Conservation (phyloP, 371 early-diverging fungal species). For the Apophysomyces sp. region DNA sequence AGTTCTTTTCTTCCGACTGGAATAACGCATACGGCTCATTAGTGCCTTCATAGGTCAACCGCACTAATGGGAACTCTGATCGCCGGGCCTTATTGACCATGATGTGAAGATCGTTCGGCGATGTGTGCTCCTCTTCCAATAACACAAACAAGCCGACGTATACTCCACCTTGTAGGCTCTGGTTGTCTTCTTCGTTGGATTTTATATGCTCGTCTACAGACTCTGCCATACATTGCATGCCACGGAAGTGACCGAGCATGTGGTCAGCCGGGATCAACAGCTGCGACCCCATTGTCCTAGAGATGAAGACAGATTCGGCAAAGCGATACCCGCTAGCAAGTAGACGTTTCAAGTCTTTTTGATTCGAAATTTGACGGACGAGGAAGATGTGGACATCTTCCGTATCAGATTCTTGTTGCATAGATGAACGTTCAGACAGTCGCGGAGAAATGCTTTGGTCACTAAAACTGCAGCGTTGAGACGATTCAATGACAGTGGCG, state of each 20-base stretch:
- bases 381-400: constrained; percentile 40
- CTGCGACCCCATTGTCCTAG: constrained; percentile 37
- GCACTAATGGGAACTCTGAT: constrained; percentile 34
- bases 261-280: constrained; percentile 36
- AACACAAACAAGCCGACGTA: constrained; percentile 34
- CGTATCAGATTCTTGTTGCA: constrained; percentile 7
- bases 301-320: constrained; percentile 38
- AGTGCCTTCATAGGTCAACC: constrained; percentile 19
- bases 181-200: background rate
- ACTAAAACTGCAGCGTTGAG: background rate
- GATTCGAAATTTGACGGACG: constrained; percentile 22
- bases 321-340: constrained; percentile 40
- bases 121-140: constrained; percentile 18
- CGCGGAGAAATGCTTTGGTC: background rate
- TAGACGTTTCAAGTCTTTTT: constrained; percentile 24
- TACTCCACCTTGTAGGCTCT: constrained; percentile 9
- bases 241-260: constrained; percentile 29
- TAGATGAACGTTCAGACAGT: background rate
- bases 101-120: constrained; percentile 16
- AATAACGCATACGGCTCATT: constrained; percentile 8
- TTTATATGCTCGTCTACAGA: background rate
- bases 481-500: constrained; percentile 14
- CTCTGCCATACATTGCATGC: constrained; percentile 33
- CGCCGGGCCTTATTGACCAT: constrained; percentile 29
- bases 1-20: constrained; percentile 15